These are phyloP conservation scores for Endothia cerciana DNA, from an alignment of 2,329 filamentous ascomycete species.

Conservation along the genomic window DNA sequence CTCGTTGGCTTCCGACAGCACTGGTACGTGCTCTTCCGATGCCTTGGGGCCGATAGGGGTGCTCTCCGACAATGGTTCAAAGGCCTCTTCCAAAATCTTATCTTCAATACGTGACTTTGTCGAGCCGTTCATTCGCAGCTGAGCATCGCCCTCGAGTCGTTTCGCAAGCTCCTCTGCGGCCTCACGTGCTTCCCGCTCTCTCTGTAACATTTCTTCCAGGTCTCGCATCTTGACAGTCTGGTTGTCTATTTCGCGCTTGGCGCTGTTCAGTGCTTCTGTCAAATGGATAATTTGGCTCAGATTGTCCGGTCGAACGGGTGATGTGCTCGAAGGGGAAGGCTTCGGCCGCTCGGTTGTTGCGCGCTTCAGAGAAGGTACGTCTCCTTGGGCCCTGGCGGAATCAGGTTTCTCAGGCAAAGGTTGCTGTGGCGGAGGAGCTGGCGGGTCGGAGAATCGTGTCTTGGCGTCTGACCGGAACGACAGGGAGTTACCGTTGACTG, in stretches of 20 bases:
- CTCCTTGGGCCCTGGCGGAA: conserved; percentile 51
- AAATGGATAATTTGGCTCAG: conserved; percentile 79
- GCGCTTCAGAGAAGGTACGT: conserved; percentile 70
- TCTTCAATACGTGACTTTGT: conserved; percentile 43
- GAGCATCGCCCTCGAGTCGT: conserved; percentile 63
- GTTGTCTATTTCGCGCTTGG: conserved; percentile 85
- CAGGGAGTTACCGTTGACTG: conserved; percentile 55
- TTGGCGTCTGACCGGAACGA: conserved; percentile 74
- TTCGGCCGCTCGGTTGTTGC: conserved; percentile 76
- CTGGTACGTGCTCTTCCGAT: conserved; percentile 26
- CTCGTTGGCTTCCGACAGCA: conserved; percentile 35
- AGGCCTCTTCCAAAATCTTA: conserved; percentile 49
- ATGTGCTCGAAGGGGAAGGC: conserved; percentile 54
- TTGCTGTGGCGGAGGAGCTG: conserved; percentile 89
- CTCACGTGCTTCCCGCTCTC: conserved; percentile 81
- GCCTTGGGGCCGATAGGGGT: background rate
- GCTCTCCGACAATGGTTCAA: conserved; percentile 48
- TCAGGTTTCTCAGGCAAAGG: conserved; percentile 93
- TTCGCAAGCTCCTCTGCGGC: conserved; percentile 82
- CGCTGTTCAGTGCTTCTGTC: conserved; percentile 80
- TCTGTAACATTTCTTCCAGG: conserved; percentile 75
- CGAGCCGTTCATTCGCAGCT: conserved; percentile 45
- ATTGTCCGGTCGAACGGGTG: conserved; percentile 63
- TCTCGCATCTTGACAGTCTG: conserved; percentile 80
- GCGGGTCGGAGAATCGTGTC: conserved; percentile 87